Conservation (phyloP, 441 rosid genomes). For the Erodium trifolium region DNA sequence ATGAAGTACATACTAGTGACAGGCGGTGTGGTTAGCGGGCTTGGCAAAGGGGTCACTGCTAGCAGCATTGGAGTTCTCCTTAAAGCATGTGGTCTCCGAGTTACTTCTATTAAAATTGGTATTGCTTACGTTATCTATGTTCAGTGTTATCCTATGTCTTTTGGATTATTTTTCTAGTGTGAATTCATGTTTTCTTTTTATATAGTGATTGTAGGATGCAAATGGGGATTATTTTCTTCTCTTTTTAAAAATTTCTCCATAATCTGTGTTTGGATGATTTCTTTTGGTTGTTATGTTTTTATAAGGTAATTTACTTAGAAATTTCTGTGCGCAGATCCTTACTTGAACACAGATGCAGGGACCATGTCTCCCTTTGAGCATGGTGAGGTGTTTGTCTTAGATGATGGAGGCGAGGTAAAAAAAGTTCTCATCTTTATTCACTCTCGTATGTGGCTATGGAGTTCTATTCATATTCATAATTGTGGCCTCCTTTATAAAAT, state of each 20-base stretch:
- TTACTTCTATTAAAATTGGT: constrained; percentile 92
- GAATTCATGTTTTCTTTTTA: neutral
- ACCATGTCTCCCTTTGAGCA: constrained; percentile 98
- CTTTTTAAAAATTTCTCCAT: too few species aligned
- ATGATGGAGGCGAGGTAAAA: constrained; percentile 95
- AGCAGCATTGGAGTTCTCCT: constrained; percentile 62
- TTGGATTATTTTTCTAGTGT: neutral
- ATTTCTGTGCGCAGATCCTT: constrained; percentile 55
- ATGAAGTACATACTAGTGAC: constrained; percentile 89
- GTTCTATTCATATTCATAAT: neutral
- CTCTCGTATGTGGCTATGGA: too few species aligned
- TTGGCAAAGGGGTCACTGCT: constrained; percentile 63
- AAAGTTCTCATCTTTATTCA: neutral
- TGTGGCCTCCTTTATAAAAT: neutral
- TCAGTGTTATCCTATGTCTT: neutral
- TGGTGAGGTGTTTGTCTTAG: constrained; percentile 95
- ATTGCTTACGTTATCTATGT: neutral
- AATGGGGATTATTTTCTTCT: neutral
- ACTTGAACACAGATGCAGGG: constrained; percentile 96
- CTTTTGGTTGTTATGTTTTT: neutral
- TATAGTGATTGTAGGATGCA: neutral
- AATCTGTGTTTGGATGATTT: too few species aligned
- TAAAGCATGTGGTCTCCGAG: constrained; percentile 61
- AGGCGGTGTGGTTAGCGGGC: constrained; percentile 77
- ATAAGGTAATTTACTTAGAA: neutral